Conservation (phyloP, 352 stramenopile species). For the Phytophthora europaea region DNA sequence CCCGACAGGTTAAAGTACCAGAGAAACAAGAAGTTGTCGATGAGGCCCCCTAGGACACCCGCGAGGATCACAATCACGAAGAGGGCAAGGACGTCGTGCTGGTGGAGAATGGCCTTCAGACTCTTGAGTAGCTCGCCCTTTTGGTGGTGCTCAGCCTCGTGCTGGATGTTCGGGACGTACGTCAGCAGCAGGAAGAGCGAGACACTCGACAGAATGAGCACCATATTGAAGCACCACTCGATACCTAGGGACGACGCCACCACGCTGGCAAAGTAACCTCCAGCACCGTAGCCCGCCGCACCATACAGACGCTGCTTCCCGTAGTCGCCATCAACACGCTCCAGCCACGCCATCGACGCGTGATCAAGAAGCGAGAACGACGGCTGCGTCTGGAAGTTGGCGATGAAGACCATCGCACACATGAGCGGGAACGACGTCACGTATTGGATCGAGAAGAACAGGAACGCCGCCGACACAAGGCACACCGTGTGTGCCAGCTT, state of each 20-base stretch:
- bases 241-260: conserved; percentile 52
- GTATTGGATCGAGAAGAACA: conserved; percentile 61
- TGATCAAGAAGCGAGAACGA: conserved; percentile 56
- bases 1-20: conserved; percentile 49
- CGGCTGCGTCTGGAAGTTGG: conserved; percentile 59
- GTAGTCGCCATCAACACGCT: conserved; percentile 52
- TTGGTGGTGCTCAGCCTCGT: conserved; percentile 39
- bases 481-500: conserved; percentile 53
- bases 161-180: conserved; percentile 52
- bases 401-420: conserved; percentile 55
- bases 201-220: conserved; percentile 50
- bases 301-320: conserved; percentile 64
- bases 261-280: conserved; percentile 55
- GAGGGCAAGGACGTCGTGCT: conserved; percentile 45
- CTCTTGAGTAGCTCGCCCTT: conserved; percentile 44
- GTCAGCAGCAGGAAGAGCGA: conserved; percentile 45
- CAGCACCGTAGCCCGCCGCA: conserved; percentile 51
- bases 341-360: conserved; percentile 48
- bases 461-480: conserved; percentile 49
- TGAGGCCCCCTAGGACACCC: conserved; percentile 44
- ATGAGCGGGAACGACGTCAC: conserved; percentile 53
- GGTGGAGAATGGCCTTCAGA: conserved; percentile 37
- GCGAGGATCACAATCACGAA: conserved; percentile 48
- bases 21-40: conserved; percentile 49
- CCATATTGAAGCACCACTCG: conserved; percentile 58